Conservation (phyloP, 169 alveolate genomes). For the Plasmodium cynomolgi region DNA sequence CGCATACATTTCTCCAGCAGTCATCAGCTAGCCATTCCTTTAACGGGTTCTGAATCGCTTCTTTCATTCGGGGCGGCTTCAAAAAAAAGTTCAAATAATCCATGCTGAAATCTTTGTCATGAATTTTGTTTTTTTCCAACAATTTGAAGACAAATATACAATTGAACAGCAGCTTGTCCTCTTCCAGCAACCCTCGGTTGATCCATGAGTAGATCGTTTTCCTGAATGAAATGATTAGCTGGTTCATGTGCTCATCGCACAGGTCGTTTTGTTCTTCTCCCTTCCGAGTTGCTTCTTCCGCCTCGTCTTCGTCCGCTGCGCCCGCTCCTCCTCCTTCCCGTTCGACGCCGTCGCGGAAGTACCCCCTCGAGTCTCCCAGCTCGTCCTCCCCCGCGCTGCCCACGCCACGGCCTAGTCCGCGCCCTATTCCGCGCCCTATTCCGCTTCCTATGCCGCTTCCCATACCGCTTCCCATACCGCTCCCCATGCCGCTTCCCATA, state of each 20-base stretch:
- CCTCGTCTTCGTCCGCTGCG: background rate
- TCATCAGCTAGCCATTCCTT: constrained; percentile 94
- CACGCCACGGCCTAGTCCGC: constrained; percentile 49
- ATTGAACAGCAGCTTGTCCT: constrained; percentile 94
- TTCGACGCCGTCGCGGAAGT: constrained; percentile 5
- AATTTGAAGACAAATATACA: constrained; percentile 94
- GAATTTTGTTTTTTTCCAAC: constrained; percentile 91
- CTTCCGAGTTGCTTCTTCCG: background rate
- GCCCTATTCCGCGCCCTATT: background rate
- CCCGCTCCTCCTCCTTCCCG: background rate
- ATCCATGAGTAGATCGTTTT: constrained; percentile 95
- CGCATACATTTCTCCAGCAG: constrained; percentile 90
- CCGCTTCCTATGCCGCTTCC: constrained; percentile 84
- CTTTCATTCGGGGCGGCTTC: constrained; percentile 90
- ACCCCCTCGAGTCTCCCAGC: constrained; percentile 15
- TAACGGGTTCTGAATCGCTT: constrained; percentile 92
- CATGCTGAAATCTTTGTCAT: constrained; percentile 88
- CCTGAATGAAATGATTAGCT: constrained; percentile 91
- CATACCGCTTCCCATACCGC: background rate
- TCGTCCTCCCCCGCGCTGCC: background rate
- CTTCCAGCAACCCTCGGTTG: constrained; percentile 95
- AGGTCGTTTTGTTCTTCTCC: background rate
- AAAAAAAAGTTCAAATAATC: constrained; percentile 90
- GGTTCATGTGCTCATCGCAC: constrained; percentile 50
- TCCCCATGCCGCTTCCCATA: constrained; percentile 75